Percentiles rank a stretch among this genome's conserved stretches.
Conservation (phyloP, 371 early-diverging fungal genomes). For the Smittium culicis region DNA sequence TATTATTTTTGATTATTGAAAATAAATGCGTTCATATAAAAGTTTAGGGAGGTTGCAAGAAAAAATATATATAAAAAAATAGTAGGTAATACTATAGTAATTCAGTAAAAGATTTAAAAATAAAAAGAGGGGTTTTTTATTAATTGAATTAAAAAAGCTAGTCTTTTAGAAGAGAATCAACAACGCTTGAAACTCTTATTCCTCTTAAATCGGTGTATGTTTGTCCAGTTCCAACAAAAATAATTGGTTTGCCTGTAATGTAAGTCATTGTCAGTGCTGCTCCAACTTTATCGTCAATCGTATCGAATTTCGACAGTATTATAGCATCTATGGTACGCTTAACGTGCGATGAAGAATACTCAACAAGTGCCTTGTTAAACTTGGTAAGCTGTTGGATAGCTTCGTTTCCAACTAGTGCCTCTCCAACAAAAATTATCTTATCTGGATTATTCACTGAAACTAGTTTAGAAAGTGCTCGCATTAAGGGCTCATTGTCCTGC, state of each 20-base stretch:
- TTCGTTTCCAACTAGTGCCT: conserved; percentile 98
- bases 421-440: conserved; percentile 98
- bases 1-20: too few relatives aligned
- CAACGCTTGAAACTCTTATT: conserved; percentile 74
- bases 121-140: not conserved
- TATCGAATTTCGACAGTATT: conserved; percentile 97
- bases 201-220: conserved; percentile 92
- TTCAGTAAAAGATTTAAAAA: not conserved
- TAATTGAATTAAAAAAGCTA: not conserved
- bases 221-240: conserved; percentile 99
- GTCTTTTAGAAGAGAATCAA: conserved; percentile 50
- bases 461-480: conserved; percentile 92
- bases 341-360: conserved; percentile 58
- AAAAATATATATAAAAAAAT: too few relatives aligned
- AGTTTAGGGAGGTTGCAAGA: too few relatives aligned
- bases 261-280: conserved; percentile 96
- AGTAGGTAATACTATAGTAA: not conserved
- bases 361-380: conserved; percentile 93
- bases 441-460: conserved; percentile 90
- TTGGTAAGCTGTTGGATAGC: conserved; percentile 94
- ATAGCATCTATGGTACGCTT: conserved; percentile 94
- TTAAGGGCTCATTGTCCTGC: conserved; percentile 97
- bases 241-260: conserved; percentile 91
- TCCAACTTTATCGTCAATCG: conserved; percentile 97
- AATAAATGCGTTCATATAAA: too few relatives aligned